These are phyloP conservation scores for Colletotrichum salicis DNA, from an alignment of 2,329 filamentous ascomycete species.

Conservation along the genomic window DNA sequence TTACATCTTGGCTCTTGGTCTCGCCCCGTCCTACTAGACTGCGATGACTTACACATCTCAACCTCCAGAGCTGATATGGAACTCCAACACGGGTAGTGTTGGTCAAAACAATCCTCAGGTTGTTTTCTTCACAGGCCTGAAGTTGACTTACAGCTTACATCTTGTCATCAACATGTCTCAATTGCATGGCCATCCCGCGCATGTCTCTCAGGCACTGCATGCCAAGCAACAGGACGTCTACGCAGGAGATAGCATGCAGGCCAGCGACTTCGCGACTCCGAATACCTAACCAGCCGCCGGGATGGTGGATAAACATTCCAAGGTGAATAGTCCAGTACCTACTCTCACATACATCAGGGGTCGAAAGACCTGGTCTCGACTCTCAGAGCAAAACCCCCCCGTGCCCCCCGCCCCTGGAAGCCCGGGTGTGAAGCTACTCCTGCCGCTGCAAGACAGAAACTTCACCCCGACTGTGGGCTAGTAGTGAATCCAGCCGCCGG, in stretches of 20 bases:
- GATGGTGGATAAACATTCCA: not conserved
- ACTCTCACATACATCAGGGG: not conserved
- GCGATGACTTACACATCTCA: not conserved
- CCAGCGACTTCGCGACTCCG: not conserved
- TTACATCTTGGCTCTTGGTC: not conserved
- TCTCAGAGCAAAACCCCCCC: too few relatives aligned
- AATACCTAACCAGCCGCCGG: not conserved
- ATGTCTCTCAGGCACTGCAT: not conserved
- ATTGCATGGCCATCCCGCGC: not conserved
- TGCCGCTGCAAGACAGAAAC: too few relatives aligned
- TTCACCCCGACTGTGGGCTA: too few relatives aligned
- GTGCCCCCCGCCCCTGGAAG: too few relatives aligned
- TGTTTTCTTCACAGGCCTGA: not conserved
- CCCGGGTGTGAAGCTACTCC: not conserved
- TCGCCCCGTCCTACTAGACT: not conserved
- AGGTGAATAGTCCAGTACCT: too few relatives aligned
- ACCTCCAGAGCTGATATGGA: too few relatives aligned
- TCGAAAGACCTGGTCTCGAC: not conserved
- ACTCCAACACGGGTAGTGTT: too few relatives aligned
- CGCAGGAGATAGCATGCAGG: too few relatives aligned
- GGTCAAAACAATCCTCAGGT: too few relatives aligned
- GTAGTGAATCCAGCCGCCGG: not conserved
- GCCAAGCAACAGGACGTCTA: not conserved
- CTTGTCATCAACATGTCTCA: not conserved
- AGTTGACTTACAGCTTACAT: not conserved